Evolutionary conservation across 768 basidiomycete genomes (phyloP).

Genomic region (Kockovaella imperatae): DNA sequence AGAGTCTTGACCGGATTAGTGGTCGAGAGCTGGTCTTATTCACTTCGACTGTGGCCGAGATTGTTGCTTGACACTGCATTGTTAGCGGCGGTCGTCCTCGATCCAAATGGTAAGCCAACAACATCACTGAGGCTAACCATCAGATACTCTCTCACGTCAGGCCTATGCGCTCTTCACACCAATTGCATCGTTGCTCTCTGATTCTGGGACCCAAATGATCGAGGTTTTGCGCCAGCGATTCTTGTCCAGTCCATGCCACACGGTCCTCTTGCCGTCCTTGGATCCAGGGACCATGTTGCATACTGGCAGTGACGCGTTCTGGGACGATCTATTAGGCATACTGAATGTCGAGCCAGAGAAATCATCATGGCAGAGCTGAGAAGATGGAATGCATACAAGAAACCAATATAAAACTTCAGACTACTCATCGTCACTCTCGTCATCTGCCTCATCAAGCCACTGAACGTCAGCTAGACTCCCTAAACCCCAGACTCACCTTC

Average conservation of each 20-base stretch:
- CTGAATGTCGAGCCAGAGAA: too few relatives aligned
- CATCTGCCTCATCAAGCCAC: slow-evolving; percentile 27
- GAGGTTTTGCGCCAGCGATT: background rate
- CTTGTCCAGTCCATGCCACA: background rate
- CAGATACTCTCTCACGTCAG: too few relatives aligned
- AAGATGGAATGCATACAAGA: background rate
- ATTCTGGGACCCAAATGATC: background rate
- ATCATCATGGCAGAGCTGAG: too few relatives aligned
- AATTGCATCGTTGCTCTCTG: background rate
- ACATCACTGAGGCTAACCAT: background rate
- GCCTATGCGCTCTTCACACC: background rate
- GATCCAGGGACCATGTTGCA: background rate
- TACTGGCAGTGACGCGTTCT: slow-evolving; percentile 1
- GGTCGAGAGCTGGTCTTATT: background rate
- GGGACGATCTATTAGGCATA: slow-evolving; percentile 1
- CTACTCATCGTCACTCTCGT: slow-evolving; percentile 17
- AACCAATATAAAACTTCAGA: background rate
- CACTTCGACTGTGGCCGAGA: background rate
- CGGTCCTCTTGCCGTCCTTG: too few relatives aligned
- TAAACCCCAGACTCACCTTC: slow-evolving; percentile 54
- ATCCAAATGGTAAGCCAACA: background rate
- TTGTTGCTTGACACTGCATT: background rate
- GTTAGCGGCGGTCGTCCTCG: background rate
- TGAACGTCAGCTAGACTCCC: background rate
- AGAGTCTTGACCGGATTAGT: background rate